Conservation (phyloP, 345 rosid genomes). For the Passiflora organensis region DNA sequence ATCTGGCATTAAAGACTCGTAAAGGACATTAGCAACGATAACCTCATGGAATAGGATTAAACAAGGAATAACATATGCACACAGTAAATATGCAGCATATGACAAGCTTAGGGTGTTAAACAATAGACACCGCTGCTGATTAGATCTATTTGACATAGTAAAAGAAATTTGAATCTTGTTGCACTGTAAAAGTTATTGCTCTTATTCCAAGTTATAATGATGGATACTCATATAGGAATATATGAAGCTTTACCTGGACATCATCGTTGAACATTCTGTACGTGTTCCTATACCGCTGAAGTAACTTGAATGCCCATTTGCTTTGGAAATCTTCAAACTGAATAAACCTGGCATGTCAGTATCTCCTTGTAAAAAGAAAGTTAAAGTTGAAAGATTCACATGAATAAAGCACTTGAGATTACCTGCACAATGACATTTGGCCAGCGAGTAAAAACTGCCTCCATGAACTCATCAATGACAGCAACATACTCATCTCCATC, state of each 20-base stretch:
- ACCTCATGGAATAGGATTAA: too few species aligned
- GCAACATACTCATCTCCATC: constrained; percentile 72
- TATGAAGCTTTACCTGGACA: constrained; percentile 69
- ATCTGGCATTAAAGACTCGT: too few species aligned
- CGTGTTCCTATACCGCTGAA: constrained; percentile 77
- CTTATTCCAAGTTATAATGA: background rate
- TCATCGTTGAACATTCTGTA: constrained; percentile 98
- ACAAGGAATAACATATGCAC: too few species aligned
- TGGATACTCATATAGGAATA: background rate
- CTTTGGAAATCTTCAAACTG: constrained; percentile 99
- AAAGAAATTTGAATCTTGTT: too few species aligned
- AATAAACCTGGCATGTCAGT: constrained; percentile 16
- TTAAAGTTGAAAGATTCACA: background rate
- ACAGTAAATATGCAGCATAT: too few species aligned
- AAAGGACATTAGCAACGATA: too few species aligned
- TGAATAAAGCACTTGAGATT: constrained; percentile 7
- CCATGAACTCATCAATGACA: constrained; percentile 93
- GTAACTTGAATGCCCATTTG: constrained; percentile 98
- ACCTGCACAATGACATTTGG: constrained; percentile 98
- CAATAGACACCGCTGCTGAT: too few species aligned
- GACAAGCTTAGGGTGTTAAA: too few species aligned
- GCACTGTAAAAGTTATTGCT: background rate
- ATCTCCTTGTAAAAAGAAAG: background rate
- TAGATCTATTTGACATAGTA: too few species aligned
- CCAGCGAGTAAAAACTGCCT: constrained; percentile 98